Evolutionary conservation across 1,139 yeast species (phyloP), one percentile per base, ranked within the genome.

Genomic region (Zygosaccharomyces pseudobailii): DNA sequence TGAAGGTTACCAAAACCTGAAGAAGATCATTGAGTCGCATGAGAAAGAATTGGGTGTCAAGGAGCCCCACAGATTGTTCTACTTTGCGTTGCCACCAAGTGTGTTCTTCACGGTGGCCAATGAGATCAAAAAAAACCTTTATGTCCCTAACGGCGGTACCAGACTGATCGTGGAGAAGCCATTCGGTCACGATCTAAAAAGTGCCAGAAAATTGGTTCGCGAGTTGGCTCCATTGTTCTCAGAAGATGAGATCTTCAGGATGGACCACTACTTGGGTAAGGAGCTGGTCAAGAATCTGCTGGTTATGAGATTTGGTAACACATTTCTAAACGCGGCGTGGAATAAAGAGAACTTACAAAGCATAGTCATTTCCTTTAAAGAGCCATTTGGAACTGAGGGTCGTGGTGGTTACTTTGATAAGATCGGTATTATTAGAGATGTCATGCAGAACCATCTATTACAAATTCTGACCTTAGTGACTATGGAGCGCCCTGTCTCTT

Each of bases 391-490:
- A 50, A 92, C 98, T 40, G 97, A 92, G 71, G 98, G 98, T 51
- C 82, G 99, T 65, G 98, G 98, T 56, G 98, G 98, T 34, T 92
- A 92, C 73, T 92, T 94, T 65, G 97, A 94, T 70, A 75, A 77
- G 51, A 88, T 90, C 63, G 99, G 99, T 50, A 92, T 92, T 63
- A 87, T 92, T 56, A 82, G 99, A 70, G 99, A 92, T 66, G 97
- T 92, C 46, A 90, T 94, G 89, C 99, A 92, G 73, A 92, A 92
- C 76, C 99, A 92, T 71, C 72, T 92, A 63, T 75, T 92, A 62
- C 99, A 92, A 72, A 95, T 92, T 24, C 73, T 92, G 66, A 89
- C 97, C 6, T 71, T 94, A 53, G 73, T 92, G 55, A 88, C 97
- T 46, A 90, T 92, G 97, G 98, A 92, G 66, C 80, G 96, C 68